Base-by-base conservation (phyloP, 2,329 filamentous ascomycete genomes). In the Dactylellina cionopaga region DNA sequence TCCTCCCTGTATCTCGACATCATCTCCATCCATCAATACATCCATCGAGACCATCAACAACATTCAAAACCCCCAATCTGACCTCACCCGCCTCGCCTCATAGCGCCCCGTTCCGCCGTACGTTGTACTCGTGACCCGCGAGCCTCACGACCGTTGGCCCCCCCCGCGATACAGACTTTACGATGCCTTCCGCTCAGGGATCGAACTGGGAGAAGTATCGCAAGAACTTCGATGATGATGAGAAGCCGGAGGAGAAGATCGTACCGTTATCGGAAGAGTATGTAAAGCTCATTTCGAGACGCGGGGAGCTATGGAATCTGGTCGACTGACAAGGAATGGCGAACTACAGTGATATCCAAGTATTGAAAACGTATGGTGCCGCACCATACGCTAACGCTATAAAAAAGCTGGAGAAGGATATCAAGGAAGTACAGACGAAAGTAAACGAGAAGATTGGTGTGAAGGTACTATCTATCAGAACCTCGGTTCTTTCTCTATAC, bases 181-280 rank as follows among this genome's bases (percentile, higher is more conserved):
- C 68, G 54, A 87, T 97, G 93, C 93, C 93, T 86, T 94, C 91
- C 84, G 94, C 95, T 82, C 96, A 90, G 79, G 95, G 95, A 81
- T 84, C 86, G 82, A 92, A 88, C 87, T 99, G 95, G 95, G 95
- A 99, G 87, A 98, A 98, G 85, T 98, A 96, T 86, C 88, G 91
- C 84, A 97, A 98, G 87, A 93, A 89, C 80, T 99, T 92, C 80
- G 94, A 90, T 80, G 95, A 99, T 80, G 95, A 99, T 79, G 95
- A 98, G 81, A 85, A 93, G 82, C 92, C 96, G 81, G 95, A 99
- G 87, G 99, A 99, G 90, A 99, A 99, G 88, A 99, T 99, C 80
- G 94, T 92, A 72, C 95, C 95, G 76, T 85, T 99, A 75, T 90
- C 93, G 77, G 95, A 98, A 84, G 95, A 98, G 94, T 97, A 86